A percentile compares a stretch with the other conserved stretches of the same genome.
Conservation (phyloP, 805 yeast genomes). For the Candida cerambycidarum region DNA sequence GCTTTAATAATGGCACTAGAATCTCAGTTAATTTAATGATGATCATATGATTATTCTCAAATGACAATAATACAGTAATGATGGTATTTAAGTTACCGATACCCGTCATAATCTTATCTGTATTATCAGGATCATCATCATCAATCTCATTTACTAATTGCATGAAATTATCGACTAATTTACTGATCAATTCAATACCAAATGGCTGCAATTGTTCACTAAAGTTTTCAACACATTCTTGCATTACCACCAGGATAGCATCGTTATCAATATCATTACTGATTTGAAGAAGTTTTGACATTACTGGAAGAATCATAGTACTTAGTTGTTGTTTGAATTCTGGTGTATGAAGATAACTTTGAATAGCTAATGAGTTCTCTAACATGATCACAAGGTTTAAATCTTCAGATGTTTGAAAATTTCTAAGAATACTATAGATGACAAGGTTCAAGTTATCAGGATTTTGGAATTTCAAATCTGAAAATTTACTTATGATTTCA, state of each 20-base stretch:
- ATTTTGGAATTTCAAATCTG: slow-evolving; percentile 53
- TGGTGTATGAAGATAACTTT: slow-evolving; percentile 65
- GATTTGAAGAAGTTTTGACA: slow-evolving; percentile 73
- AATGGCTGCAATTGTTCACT: slow-evolving; percentile 86
- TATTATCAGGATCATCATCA: slow-evolving; percentile 31
- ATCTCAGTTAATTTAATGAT: slow-evolving; percentile 64
- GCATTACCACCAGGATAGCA: slow-evolving; percentile 85
- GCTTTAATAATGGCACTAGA: slow-evolving; percentile 66
- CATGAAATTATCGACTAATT: slow-evolving; percentile 69
- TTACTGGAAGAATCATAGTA: slow-evolving; percentile 69
- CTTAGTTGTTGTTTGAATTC: slow-evolving; percentile 70
- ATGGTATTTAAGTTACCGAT: slow-evolving; percentile 79
- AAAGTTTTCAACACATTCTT: slow-evolving; percentile 88
- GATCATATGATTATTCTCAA: slow-evolving; percentile 75
- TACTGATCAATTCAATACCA: slow-evolving; percentile 54
- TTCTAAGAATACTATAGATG: slow-evolving; percentile 34
- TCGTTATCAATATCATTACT: slow-evolving; percentile 86
- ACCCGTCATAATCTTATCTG: slow-evolving; percentile 81
- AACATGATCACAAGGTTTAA: slow-evolving; percentile 69
- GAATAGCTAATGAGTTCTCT: slow-evolving; percentile 83
- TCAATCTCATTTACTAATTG: slow-evolving; percentile 37
- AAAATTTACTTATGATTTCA: slow-evolving; percentile 64
- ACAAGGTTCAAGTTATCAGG: slow-evolving; percentile 23
- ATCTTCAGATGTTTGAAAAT: slow-evolving; percentile 20
- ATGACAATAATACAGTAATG: slow-evolving; percentile 74